Evolutionary conservation across 768 basidiomycete genomes (phyloP).

Genomic region (Mrakia gelida): DNA sequence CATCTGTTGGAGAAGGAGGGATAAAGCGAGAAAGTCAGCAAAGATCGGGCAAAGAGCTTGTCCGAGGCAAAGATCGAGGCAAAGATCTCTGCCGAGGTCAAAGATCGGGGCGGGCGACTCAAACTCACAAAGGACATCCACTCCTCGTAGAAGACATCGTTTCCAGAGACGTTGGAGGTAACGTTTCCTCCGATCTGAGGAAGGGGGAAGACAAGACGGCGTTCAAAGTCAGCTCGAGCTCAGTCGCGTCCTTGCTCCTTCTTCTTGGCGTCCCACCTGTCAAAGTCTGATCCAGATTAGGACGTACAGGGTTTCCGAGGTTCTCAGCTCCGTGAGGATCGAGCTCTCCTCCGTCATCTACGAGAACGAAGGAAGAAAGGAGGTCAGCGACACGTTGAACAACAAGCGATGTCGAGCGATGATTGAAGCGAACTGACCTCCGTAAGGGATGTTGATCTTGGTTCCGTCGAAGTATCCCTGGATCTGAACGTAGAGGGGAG

Average conservation of each 20-base stretch:
- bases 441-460: conserved; percentile 47
- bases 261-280: no score
- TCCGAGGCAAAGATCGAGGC: no score
- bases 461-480: conserved; percentile 53
- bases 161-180: conserved; percentile 45
- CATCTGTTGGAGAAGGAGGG: no score
- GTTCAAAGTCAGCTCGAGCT: no score
- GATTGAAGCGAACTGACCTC: conserved; percentile 13
- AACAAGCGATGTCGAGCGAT: background rate
- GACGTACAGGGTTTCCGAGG: conserved; percentile 42
- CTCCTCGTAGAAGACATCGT: conserved; percentile 48
- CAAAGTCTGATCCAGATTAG: no score
- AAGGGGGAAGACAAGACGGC: no score
- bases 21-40: no score
- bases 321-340: conserved; percentile 50
- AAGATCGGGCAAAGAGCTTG: no score
- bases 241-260: no score
- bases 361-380: no score
- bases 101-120: no score
- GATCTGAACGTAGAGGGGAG: conserved; percentile 48
- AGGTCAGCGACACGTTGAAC: background rate
- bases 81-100: no score
- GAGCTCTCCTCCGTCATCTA: conserved; percentile 49
- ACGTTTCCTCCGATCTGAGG: conserved; percentile 45
- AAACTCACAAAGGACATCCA: conserved; percentile 53